Conservation (phyloP, 1,284 basidiomycete genomes). For the Cystobasidium slooffiae region DNA sequence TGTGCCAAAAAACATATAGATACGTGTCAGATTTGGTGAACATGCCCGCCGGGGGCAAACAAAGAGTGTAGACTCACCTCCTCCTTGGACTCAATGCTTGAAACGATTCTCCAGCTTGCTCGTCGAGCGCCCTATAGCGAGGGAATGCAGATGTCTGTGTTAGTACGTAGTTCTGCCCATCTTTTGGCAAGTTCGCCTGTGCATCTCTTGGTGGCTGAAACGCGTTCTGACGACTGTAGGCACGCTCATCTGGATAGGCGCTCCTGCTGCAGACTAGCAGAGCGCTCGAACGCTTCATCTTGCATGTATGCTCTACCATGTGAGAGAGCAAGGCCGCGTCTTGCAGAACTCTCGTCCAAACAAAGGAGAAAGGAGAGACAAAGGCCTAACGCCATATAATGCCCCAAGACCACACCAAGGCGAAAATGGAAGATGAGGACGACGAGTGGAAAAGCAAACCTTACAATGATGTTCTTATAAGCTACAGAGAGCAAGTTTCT, state of each 20-base stretch:
- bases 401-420: background rate
- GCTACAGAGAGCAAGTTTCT: slow-evolving; percentile 62
- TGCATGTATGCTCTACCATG: too few species aligned
- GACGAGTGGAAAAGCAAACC: background rate
- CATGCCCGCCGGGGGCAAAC: background rate
- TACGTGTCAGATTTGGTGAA: background rate
- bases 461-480: slow-evolving; percentile 58
- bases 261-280: too few species aligned
- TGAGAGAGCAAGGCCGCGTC: too few species aligned
- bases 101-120: slow-evolving; percentile 62
- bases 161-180: too few species aligned
- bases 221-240: too few species aligned
- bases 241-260: too few species aligned
- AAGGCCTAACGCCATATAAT: background rate
- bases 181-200: too few species aligned
- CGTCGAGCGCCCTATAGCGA: slow-evolving; percentile 57
- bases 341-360: background rate
- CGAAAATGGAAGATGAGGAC: background rate
- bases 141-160: background rate
- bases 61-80: slow-evolving; percentile 50
- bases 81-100: slow-evolving; percentile 62
- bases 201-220: too few species aligned
- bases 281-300: too few species aligned
- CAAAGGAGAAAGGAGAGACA: background rate
- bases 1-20: background rate